Evolutionary conservation across 129 eudicot genomes (phyloP).

Genomic region (Cynara cardunculus): DNA sequence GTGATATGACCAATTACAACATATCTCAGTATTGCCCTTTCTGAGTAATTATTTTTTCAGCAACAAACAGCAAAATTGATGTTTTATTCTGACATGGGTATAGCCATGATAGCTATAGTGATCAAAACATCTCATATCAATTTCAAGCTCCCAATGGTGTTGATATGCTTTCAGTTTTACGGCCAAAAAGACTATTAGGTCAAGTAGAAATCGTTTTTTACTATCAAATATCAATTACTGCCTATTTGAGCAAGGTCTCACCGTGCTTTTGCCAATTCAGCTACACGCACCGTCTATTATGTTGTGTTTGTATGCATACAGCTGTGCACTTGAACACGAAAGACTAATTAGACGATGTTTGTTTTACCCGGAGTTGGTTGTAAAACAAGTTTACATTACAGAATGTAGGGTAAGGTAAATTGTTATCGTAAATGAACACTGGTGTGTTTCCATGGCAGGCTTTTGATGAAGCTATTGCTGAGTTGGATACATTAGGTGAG

Average conservation of each 20-base stretch:
- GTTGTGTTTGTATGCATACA: background rate
- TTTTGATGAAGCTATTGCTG: conserved; percentile 92
- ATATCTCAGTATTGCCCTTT: background rate
- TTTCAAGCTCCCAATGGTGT: background rate
- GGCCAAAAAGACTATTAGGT: background rate
- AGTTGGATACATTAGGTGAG: conserved; percentile 91
- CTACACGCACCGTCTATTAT: background rate
- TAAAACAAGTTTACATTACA: background rate
- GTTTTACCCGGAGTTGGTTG: background rate
- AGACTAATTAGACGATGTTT: background rate
- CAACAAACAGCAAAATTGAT: background rate
- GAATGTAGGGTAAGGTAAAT: background rate
- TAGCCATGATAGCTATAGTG: background rate
- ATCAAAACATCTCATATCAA: too few species aligned
- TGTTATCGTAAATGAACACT: background rate
- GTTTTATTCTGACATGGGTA: background rate
- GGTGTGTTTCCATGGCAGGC: conserved; percentile 45
- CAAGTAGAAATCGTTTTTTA: background rate
- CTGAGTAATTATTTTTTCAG: background rate
- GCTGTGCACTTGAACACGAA: background rate
- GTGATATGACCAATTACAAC: background rate
- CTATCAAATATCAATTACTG: background rate
- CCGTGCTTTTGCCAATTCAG: too few species aligned
- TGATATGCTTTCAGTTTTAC: background rate
- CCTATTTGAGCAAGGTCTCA: too few species aligned